phyloP scores from a whole-genome alignment of 1,284 basidiomycete species.

The Ustilago bromivora region DNA sequence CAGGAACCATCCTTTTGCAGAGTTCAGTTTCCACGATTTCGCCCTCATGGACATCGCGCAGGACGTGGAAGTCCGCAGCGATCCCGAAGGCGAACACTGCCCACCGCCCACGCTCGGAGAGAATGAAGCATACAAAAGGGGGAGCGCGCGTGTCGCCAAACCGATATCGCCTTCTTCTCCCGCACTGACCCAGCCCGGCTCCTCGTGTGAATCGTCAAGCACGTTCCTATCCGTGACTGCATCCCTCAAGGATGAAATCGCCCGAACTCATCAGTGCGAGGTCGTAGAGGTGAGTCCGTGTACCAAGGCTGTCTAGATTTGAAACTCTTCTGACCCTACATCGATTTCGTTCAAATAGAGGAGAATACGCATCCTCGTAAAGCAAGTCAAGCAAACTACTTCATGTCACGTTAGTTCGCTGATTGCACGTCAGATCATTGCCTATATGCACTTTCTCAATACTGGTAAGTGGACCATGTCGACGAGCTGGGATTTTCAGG shows the following conservation, averaged over 20 bases:
- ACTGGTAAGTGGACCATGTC: conserved; percentile 12
- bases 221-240: conserved; percentile 16
- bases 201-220: conserved; percentile 14
- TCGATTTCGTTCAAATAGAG: background rate
- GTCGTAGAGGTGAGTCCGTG: conserved; percentile 17
- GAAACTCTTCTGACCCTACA: no score
- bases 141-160: background rate
- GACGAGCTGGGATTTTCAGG: background rate
- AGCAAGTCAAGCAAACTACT: conserved; percentile 11
- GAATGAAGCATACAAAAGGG: background rate
- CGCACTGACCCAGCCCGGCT: background rate
- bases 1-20: conserved; percentile 8
- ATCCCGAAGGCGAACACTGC: background rate
- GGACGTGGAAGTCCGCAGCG: background rate
- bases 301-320: background rate
- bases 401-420: conserved; percentile 8
- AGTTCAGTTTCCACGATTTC: conserved; percentile 9
- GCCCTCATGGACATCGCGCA: background rate
- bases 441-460: conserved; percentile 31
- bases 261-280: conserved; percentile 6
- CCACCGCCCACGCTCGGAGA: background rate
- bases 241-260: conserved; percentile 8
- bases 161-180: background rate
- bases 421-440: conserved; percentile 22
- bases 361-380: conserved; percentile 1